These are phyloP conservation scores for Suillus clintonianus DNA, from an alignment of 768 basidiomycete genomes.

Conservation along the genomic window DNA sequence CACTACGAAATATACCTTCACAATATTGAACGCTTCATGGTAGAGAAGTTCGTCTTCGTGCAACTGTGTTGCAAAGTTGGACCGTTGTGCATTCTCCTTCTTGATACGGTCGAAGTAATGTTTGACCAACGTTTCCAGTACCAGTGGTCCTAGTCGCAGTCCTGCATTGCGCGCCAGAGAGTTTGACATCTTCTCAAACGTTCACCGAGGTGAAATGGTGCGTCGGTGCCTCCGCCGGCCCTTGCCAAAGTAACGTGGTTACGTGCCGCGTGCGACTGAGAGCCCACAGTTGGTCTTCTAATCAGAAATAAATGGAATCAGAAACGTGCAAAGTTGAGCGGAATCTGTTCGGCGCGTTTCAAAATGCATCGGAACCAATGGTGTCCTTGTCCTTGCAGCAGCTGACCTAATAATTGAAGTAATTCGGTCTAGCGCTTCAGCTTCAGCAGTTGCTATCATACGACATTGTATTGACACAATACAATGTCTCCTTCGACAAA, in stretches of 20 bases:
- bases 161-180: conserved; percentile 63
- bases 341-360: neutral
- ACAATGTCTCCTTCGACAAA: neutral
- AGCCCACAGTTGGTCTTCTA: neutral
- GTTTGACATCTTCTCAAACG: conserved; percentile 39
- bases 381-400: neutral
- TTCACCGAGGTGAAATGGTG: neutral
- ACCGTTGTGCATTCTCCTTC: conserved; percentile 39
- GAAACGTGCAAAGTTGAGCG: neutral
- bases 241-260: neutral
- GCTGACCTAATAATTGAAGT: neutral
- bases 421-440: neutral
- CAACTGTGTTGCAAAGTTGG: conserved; percentile 47
- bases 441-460: too few relatives aligned
- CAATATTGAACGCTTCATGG: conserved; percentile 75
- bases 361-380: neutral
- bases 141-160: conserved; percentile 67
- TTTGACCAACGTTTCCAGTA: conserved; percentile 78
- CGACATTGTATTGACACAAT: neutral
- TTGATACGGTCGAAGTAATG: conserved; percentile 77
- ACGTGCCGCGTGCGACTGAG: neutral
- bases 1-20: conserved; percentile 52
- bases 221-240: too few relatives aligned
- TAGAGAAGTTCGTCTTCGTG: conserved; percentile 78
- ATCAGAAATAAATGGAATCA: neutral